These are phyloP conservation scores for Melaleuca alternifolia DNA, from an alignment of 345 rosid species.

Conservation along the genomic window DNA sequence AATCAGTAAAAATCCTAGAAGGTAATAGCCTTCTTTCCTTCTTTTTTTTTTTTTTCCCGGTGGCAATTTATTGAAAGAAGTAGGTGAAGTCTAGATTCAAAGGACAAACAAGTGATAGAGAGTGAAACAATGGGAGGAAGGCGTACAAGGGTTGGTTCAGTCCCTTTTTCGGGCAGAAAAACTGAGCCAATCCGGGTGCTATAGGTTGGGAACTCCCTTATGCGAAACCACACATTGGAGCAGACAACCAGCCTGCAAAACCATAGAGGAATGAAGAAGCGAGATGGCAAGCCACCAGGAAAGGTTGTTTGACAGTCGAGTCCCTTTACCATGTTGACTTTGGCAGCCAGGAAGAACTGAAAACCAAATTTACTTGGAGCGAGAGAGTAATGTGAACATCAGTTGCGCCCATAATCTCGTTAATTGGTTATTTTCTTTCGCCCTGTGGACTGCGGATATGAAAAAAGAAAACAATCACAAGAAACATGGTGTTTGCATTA, in stretches of 20 bases:
- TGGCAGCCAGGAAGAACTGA: neutral
- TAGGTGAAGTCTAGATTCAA: fast-evolving
- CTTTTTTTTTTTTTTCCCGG: too few relatives aligned
- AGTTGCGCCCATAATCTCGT: neutral
- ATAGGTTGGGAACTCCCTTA: neutral
- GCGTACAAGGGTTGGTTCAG: neutral
- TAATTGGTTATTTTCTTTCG: neutral
- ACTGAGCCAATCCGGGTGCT: neutral
- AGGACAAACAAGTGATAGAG: neutral
- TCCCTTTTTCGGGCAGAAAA: neutral
- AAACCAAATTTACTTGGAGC: neutral
- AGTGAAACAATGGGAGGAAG: neutral
- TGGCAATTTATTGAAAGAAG: too few relatives aligned
- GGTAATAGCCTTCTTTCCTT: neutral
- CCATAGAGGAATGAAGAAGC: neutral
- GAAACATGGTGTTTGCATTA: neutral
- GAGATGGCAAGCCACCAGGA: neutral
- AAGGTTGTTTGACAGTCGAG: neutral
- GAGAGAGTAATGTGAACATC: neutral
- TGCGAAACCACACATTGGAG: neutral
- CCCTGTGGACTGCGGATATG: neutral
- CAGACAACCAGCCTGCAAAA: neutral
- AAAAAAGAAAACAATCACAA: neutral
- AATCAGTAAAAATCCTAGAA: neutral
- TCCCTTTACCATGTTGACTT: neutral